Base-by-base conservation (phyloP, 495 filamentous ascomycete species). In the Xylaria nigripes region DNA sequence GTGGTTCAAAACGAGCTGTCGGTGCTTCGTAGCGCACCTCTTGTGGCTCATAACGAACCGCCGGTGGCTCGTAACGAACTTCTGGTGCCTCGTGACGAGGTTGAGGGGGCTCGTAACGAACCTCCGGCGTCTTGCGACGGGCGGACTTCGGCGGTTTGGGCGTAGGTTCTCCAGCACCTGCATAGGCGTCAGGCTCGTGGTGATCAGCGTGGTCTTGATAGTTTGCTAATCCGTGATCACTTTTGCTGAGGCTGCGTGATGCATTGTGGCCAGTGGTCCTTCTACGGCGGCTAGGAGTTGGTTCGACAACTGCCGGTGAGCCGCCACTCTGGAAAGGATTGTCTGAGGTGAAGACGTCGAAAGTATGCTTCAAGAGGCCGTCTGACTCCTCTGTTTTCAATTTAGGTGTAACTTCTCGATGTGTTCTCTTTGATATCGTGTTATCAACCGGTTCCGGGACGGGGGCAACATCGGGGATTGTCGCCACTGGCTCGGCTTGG, bases 241-340 rank as follows among this genome's bases (percentile, higher is more conserved):
- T 61, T 22, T 64, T 59, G 42, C 68, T 69, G 9, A 65, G 62
- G 30, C 62, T 67, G 23, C 66, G 64, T 5, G 46, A 47, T 12
- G 51, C 57, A 21, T 68, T 64, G 36, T 56, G 30, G 10, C 58
- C 70, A 18, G 59, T 59, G 8, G 70, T 73, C 54, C 68, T 71
- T 55, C 69, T 64, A 24, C 70, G 69, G 51, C 67, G 65, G 56
- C 61, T 68, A 13, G 75, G 72, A 1, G 72, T 73, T 58, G 70
- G 72, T 10, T 70, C 51, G 2, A 54, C 12, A 6, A 61, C 36
- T 1, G 62, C 38, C 0, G 72, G 68, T 32, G 76, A 77, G 51
- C 73, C 71, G 13, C 89, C 90, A 62, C 88, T 93, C 66, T 98
- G 93, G 61, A 98, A 98, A 0, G 93, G 92, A 62, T 98, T 98